Evolutionary conservation across 305 asterid species (phyloP).

Genomic region (Fraxinus platypoda): DNA sequence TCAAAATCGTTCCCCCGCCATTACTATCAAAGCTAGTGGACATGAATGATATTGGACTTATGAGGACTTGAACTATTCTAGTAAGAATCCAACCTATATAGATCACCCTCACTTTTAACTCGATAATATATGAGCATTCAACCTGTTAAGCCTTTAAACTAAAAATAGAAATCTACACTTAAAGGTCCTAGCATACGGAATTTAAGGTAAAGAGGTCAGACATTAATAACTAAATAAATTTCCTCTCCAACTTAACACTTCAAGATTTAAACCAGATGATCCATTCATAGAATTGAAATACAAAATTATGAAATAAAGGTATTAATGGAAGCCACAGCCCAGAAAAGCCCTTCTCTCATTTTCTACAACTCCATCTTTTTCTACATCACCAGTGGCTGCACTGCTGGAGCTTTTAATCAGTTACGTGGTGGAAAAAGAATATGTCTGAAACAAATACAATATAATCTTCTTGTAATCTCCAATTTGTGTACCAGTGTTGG

Average conservation of each 20-base stretch:
- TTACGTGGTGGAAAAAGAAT: conserved; percentile 28
- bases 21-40: neutral
- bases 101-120: neutral
- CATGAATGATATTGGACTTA: neutral
- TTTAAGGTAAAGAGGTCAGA: neutral
- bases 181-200: too few species aligned
- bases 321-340: neutral
- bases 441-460: conserved; percentile 59
- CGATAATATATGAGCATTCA: neutral
- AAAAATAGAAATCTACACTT: neutral
- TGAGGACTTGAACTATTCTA: neutral
- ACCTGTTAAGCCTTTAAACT: neutral
- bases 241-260: neutral
- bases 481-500: conserved; percentile 48
- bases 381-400: conserved; percentile 6
- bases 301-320: neutral
- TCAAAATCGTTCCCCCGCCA: neutral
- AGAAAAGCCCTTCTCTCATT: neutral
- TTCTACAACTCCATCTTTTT: neutral
- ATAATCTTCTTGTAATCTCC: conserved; percentile 65
- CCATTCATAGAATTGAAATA: neutral
- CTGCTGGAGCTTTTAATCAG: conserved; percentile 16
- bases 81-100: neutral
- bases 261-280: neutral
- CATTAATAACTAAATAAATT: neutral